Percentiles rank a stretch among this genome's conserved stretches.
These are phyloP conservation scores for Colletotrichum sp. DNA, from an alignment of 2,329 filamentous ascomycete species.

Conservation along the genomic window DNA sequence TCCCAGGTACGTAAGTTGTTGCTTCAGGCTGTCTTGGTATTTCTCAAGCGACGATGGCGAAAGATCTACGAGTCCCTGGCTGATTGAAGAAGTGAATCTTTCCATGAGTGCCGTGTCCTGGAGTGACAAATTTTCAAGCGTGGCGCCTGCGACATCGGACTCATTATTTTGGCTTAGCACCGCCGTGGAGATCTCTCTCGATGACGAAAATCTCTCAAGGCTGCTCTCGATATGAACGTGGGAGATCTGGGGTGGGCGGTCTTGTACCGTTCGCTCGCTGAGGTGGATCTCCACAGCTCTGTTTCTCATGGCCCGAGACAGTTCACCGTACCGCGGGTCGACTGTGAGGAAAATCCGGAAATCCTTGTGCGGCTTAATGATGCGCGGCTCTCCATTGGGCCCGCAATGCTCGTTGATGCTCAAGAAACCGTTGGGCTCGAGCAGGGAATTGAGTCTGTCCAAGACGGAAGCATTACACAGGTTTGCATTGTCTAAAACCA, in stretches of 20 bases:
- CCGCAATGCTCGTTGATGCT: slow-evolving; percentile 94
- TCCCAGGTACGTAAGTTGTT: slow-evolving; percentile 27
- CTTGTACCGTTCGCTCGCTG: slow-evolving; percentile 44
- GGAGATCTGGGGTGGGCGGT: slow-evolving; percentile 38
- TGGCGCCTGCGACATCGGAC: slow-evolving; percentile 34
- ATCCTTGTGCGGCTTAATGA: slow-evolving; percentile 81
- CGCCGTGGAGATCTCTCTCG: slow-evolving; percentile 33
- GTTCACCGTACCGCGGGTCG: slow-evolving; percentile 88
- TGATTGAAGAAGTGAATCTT: slow-evolving; percentile 25
- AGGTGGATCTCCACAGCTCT: slow-evolving; percentile 90
- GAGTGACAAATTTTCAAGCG: slow-evolving; percentile 53
- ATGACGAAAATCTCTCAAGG: slow-evolving; percentile 51
- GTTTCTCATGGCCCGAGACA: slow-evolving; percentile 97
- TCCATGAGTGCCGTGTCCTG: slow-evolving; percentile 47
- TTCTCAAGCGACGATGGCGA: not conserved
- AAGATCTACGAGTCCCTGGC: not conserved
- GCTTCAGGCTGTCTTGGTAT: slow-evolving; percentile 3
- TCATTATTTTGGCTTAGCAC: slow-evolving; percentile 26
- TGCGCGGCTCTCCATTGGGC: slow-evolving; percentile 77
- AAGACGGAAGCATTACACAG: slow-evolving; percentile 94
- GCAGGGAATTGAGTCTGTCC: slow-evolving; percentile 90
- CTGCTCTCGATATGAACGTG: slow-evolving; percentile 54
- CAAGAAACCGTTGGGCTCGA: slow-evolving; percentile 87
- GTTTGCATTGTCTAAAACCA: slow-evolving; percentile 96
- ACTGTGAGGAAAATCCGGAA: slow-evolving; percentile 95